Conservation (phyloP, 2,329 filamentous ascomycete genomes). For the Hypoxylon sp. region DNA sequence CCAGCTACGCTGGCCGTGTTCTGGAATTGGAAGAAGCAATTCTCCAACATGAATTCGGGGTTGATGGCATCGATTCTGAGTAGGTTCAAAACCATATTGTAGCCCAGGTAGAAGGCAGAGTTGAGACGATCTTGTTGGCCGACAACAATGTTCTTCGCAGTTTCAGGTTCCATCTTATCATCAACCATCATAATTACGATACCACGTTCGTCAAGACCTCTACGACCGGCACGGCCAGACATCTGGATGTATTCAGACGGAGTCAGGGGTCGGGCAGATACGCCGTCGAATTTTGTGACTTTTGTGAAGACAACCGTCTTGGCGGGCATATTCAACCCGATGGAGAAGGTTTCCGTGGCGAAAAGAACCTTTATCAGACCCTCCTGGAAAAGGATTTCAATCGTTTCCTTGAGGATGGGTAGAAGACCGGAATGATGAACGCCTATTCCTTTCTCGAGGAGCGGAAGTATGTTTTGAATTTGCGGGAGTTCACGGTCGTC, state of each 20-base stretch:
- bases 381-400: constrained; percentile 98
- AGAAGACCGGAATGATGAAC: constrained; percentile 96
- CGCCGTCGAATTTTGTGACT: constrained; percentile 94
- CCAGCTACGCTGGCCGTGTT: constrained; percentile 88
- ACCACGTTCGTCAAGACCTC: constrained; percentile 96
- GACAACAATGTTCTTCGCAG: constrained; percentile 95
- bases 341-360: constrained; percentile 98
- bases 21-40: constrained; percentile 98
- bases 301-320: constrained; percentile 99
- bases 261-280: constrained; percentile 82
- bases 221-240: constrained; percentile 95
- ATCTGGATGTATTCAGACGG: constrained; percentile 98
- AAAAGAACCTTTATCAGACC: constrained; percentile 98
- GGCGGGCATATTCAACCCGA: constrained; percentile 98
- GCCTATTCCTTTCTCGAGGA: constrained; percentile 91
- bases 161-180: constrained; percentile 92
- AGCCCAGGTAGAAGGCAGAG: constrained; percentile 96
- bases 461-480: constrained; percentile 88
- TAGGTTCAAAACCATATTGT: constrained; percentile 99
- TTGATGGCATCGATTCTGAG: constrained; percentile 99
- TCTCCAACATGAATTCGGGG: constrained; percentile 98
- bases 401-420: constrained; percentile 97
- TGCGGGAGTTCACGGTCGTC: constrained; percentile 91
- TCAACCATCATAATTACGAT: constrained; percentile 99
- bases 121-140: constrained; percentile 97